Base-by-base conservation (phyloP, 2,329 filamentous ascomycete species). In the Colletotrichum navitas region DNA sequence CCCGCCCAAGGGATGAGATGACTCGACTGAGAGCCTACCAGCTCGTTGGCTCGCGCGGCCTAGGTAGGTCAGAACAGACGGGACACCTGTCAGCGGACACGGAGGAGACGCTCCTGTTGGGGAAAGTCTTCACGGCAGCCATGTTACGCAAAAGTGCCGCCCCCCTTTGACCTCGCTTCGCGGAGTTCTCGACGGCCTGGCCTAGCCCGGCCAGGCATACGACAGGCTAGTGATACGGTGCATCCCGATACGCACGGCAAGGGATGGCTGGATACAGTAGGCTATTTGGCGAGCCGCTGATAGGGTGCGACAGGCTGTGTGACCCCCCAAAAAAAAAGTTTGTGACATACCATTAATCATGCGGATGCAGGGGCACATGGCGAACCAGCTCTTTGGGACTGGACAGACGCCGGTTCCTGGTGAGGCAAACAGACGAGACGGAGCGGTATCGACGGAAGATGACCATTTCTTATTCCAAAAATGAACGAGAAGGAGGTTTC, bases 261-360 rank as follows among this genome's bases (percentile, higher is more conserved):
- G 18, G 26, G 24, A 52, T 24, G 36, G 14, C 58, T 14, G 65
- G 39, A 41, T 8, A 24, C 7, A 11, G n/a, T 16, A n/a, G 18
- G 18, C 52, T 36, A 62, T 39, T 60, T 36, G 54, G 61, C 41
- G 16, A 66, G 49, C 67, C 26, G 63, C 67, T 70, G 67, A 43
- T 41, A 61, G 39, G 55, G 47, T 36, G 36, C 3, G 26, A 32
- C 39, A 68, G 51, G n/a, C 47, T 43, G 36, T 71, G 65, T 52
- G 49, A 68, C 64, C 18, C 29, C 34, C 10, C 10, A 1, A 10
- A 36, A 45, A 32, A 51, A 52, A 45, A 59, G 58, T 63, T 68
- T 68, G 64, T 47, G 68, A 68, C 58, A 59, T 36, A 39, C 45
- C 58, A 71, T 45, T 58, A 29, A 12, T 24, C 41, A 51, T 63